These are phyloP conservation scores for Prasinococcaceae sp. DNA, from an alignment of 139 green algal species.

Conservation along the genomic window DNA sequence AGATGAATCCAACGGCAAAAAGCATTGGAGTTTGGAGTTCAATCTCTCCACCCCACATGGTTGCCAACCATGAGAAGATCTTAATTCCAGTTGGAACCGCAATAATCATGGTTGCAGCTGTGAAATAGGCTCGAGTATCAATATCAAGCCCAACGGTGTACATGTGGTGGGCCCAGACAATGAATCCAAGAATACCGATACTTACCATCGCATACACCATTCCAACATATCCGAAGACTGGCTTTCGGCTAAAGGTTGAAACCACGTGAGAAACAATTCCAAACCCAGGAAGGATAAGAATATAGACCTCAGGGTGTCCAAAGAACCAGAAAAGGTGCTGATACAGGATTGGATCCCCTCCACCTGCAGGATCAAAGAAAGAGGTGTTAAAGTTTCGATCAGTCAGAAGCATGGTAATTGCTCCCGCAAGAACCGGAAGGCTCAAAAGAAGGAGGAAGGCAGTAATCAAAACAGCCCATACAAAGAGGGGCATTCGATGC, in stretches of 20 bases:
- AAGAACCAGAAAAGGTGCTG: conserved; percentile 10
- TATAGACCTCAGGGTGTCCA: conserved; percentile 34
- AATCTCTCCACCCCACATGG: conserved; percentile 48
- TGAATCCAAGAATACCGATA: conserved; percentile 43
- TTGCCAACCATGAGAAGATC: conserved; percentile 53
- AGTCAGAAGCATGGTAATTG: conserved; percentile 46
- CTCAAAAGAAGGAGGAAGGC: conserved; percentile 31
- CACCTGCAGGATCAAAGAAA: not conserved
- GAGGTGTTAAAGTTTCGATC: conserved; percentile 26
- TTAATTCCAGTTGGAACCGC: conserved; percentile 51
- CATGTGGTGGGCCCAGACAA: conserved; percentile 52
- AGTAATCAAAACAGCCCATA: conserved; percentile 42
- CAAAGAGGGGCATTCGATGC: conserved; percentile 28
- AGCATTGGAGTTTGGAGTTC: conserved; percentile 51
- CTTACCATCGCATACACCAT: conserved; percentile 43
- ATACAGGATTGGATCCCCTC: not conserved
- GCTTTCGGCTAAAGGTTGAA: conserved; percentile 39
- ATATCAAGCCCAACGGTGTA: conserved; percentile 49
- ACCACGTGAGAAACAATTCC: conserved; percentile 38
- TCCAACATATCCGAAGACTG: conserved; percentile 35
- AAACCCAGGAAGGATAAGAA: conserved; percentile 46
- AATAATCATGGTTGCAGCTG: conserved; percentile 59
- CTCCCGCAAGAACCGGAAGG: conserved; percentile 41
- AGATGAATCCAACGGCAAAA: conserved; percentile 50
- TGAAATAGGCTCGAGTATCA: conserved; percentile 55